Conservation (phyloP, 2,329 filamentous ascomycete species). For the Metarhizium sp. region DNA sequence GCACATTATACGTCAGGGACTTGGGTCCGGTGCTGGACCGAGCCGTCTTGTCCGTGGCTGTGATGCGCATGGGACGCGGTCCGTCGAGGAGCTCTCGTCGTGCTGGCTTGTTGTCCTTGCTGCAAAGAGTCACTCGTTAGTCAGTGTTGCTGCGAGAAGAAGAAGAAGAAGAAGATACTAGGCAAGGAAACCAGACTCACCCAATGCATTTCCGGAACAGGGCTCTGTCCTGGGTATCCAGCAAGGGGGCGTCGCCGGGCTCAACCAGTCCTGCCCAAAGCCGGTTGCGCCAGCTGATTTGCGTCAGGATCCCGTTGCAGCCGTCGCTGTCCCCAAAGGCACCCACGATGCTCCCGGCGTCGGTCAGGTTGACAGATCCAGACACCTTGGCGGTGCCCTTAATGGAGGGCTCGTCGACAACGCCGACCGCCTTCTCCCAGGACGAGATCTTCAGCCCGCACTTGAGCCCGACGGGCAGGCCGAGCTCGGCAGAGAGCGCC, state of each 20-base stretch:
- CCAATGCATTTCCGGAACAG: conserved; percentile 14
- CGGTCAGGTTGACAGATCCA: conserved; percentile 7
- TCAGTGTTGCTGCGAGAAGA: background rate
- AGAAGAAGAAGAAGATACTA: background rate
- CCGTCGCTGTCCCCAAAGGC: conserved; percentile 12
- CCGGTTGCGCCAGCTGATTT: conserved; percentile 19
- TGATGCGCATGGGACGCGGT: background rate
- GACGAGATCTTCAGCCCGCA: conserved; percentile 13
- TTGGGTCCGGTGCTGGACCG: background rate
- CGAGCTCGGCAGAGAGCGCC: conserved; percentile 15
- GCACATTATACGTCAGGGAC: conserved; percentile 1
- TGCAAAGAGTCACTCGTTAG: background rate
- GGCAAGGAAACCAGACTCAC: conserved; percentile 8
- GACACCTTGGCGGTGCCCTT: conserved; percentile 13
- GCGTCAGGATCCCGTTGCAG: conserved; percentile 17
- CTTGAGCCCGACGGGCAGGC: conserved; percentile 18
- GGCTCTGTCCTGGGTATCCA: conserved; percentile 14
- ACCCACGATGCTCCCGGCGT: conserved; percentile 6
- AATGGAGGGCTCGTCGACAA: conserved; percentile 19
- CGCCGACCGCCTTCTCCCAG: conserved; percentile 12
- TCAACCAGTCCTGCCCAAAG: conserved; percentile 13
- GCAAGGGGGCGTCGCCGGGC: conserved; percentile 6
- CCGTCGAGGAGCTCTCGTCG: background rate
- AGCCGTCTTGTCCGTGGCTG: no score
- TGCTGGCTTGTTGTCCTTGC: background rate